These are phyloP conservation scores for Volutella citrinella DNA, from an alignment of 2,329 filamentous ascomycete species.

Conservation along the genomic window DNA sequence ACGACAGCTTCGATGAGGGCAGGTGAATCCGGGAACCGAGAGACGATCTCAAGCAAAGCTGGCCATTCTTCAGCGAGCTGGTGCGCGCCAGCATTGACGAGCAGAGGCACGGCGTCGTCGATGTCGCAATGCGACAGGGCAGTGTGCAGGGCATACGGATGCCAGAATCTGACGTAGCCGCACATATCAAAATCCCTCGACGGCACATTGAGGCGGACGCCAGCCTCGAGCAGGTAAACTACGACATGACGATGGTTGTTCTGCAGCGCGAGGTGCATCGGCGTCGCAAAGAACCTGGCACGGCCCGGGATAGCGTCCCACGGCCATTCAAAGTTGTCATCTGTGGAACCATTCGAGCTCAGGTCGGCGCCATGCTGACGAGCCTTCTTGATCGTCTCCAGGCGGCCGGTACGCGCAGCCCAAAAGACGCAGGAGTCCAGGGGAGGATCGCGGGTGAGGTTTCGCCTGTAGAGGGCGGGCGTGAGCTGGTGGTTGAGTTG, in stretches of 20 bases:
- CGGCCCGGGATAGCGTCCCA: background rate
- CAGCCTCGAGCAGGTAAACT: slow-evolving; percentile 10
- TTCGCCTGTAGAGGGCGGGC: slow-evolving; percentile 4
- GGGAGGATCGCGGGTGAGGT: background rate
- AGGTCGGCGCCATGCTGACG: slow-evolving; percentile 5
- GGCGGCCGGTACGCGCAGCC: slow-evolving; percentile 5
- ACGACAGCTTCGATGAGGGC: slow-evolving; percentile 5
- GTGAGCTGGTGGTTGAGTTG: slow-evolving; percentile 9
- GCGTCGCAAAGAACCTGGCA: slow-evolving; percentile 1
- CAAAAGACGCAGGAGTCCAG: slow-evolving; percentile 6
- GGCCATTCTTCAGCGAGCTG: background rate
- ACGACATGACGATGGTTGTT: slow-evolving; percentile 9
- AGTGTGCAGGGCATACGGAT: slow-evolving; percentile 9
- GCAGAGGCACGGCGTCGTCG: slow-evolving; percentile 3
- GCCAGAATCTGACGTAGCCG: background rate
- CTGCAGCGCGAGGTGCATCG: slow-evolving; percentile 10
- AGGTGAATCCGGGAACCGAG: background rate
- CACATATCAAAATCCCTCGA: slow-evolving; percentile 6
- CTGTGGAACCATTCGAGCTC: slow-evolving; percentile 3
- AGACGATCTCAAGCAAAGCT: too few species aligned
- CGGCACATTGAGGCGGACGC: slow-evolving; percentile 5
- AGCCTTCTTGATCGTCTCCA: slow-evolving; percentile 9
- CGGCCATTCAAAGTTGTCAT: background rate
- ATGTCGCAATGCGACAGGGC: slow-evolving; percentile 4
- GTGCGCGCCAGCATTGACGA: slow-evolving; percentile 12